Evolutionary conservation across 768 basidiomycete genomes (phyloP), one percentile per base, ranked within the genome.

Genomic region (Phanerochaete sordida): DNA sequence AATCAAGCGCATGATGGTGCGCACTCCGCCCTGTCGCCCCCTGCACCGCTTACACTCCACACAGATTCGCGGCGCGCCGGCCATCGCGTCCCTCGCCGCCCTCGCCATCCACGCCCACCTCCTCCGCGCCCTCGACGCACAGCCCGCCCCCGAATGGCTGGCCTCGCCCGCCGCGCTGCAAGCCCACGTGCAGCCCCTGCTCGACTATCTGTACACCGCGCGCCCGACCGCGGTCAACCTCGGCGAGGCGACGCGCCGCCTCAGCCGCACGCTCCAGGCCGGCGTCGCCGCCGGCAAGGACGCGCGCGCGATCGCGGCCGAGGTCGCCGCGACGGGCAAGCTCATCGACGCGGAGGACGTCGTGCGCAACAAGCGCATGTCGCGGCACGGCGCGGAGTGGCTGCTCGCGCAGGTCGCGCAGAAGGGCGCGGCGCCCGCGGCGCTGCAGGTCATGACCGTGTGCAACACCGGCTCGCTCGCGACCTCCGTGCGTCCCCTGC

Each of bases 161-260:
- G 66, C 77, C 2, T 84, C 87, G 0, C 72, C 82, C 0, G 71
- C 74, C 2, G 71, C 77, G 1, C 76, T 97, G 30, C 74, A 78
- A 53, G 71, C 72, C 0, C 77, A 91, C 71, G 71, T 95, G 62
- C 68, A 77, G 43, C 77, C 80, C 0, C 78, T 84, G 45, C 79
- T 95, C 48, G 81, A 85, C 43, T 88, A 84, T 72, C 82, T 98
- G 13, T 87, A 83, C 71, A 91, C 87, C 1, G 90, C 95, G 1
- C 84, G 95, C n/a, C 95, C 96, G 16, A 98, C 95, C 0, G 95
- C 95, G 6, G 95, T 98, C 66, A 98, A 98, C 75, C 88, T 98
- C 23, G 86, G 91, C 12, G 89, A 88, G 47, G 94, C 93, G 7
- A 91, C 87, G 48, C 82, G 86, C 21, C 83, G 94, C 21, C 81